phyloP scores from a whole-genome alignment of 1,139 yeast species.

The Magnusiomyces suaveolens region DNA sequence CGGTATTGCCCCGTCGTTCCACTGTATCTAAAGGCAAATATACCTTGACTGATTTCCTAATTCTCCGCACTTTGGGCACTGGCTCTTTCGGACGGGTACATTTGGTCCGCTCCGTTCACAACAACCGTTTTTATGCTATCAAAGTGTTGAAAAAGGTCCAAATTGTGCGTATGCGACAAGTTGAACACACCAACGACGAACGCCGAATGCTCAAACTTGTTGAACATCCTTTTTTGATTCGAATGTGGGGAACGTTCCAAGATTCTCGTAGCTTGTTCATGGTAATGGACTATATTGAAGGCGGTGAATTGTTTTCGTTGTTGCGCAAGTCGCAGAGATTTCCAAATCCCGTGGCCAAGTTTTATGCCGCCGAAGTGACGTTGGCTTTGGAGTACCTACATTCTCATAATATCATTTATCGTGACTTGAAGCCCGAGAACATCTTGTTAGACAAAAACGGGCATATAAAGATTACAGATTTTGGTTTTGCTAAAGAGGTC shows the following conservation, averaged over 20 bases:
- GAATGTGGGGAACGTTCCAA: conserved; percentile 98
- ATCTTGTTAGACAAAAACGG: conserved; percentile 86
- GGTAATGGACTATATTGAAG: conserved; percentile 98
- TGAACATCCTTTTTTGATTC: conserved; percentile 82
- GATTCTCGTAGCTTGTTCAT: conserved; percentile 78
- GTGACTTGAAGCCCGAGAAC: conserved; percentile 94
- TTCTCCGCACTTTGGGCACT: conserved; percentile 86
- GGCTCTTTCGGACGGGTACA: conserved; percentile 97
- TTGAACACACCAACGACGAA: conserved; percentile 94
- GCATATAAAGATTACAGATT: conserved; percentile 87
- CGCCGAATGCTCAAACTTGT: conserved; percentile 84
- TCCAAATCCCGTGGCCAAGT: conserved; percentile 95
- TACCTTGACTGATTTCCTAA: conserved; percentile 74
- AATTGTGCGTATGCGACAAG: conserved; percentile 90
- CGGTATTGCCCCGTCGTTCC: conserved; percentile 31
- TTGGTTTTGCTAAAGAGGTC: conserved; percentile 94
- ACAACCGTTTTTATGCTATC: conserved; percentile 86
- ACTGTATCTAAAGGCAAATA: conserved; percentile 80
- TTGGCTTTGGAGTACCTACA: conserved; percentile 88
- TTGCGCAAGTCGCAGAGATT: conserved; percentile 84
- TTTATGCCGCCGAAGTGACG: conserved; percentile 92
- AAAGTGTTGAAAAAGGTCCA: conserved; percentile 82
- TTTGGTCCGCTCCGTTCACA: conserved; percentile 80
- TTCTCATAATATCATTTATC: conserved; percentile 78
- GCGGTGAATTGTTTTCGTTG: conserved; percentile 85